phyloP scores from a whole-genome alignment of 2,329 filamentous ascomycete species.

The Colletotrichum sp. region DNA sequence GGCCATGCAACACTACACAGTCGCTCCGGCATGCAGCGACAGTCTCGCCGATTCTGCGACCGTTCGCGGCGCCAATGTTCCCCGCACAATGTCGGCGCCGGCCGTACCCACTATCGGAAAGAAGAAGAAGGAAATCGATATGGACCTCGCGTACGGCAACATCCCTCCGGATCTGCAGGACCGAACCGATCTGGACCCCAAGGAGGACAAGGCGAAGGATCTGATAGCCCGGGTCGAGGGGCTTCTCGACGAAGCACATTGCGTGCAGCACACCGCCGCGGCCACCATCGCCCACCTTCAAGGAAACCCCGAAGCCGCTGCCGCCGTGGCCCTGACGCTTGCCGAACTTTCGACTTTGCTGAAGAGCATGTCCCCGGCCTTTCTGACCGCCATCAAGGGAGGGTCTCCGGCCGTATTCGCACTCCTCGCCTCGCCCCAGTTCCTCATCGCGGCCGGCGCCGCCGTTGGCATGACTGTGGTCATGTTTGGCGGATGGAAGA shows the following conservation, averaged over 20 bases:
- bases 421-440: conserved; percentile 87
- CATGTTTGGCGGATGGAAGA: conserved; percentile 96
- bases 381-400: conserved; percentile 76
- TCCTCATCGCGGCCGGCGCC: conserved; percentile 89
- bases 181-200: conserved; percentile 54
- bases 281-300: conserved; percentile 80
- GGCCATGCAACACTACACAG: conserved; percentile 19
- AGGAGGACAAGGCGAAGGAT: conserved; percentile 50
- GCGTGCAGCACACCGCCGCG: conserved; percentile 82
- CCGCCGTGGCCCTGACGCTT: conserved; percentile 89
- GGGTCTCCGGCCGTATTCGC: conserved; percentile 86
- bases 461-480: conserved; percentile 94
- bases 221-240: conserved; percentile 78
- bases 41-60: conserved; percentile 19
- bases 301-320: conserved; percentile 80
- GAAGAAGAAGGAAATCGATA: conserved; percentile 69
- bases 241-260: conserved; percentile 86
- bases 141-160: conserved; percentile 90
- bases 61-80: conserved; percentile 29
- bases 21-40: conserved; percentile 30
- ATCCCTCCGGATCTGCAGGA: conserved; percentile 71
- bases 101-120: conserved; percentile 32
- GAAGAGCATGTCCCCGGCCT: conserved; percentile 82
- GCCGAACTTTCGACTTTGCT: conserved; percentile 87
- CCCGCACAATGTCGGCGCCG: conserved; percentile 45